Percentiles rank a stretch among this genome's conserved stretches.
These are phyloP conservation scores for Pulveroboletus frians DNA, from an alignment of 768 basidiomycete genomes.

Conservation along the genomic window DNA sequence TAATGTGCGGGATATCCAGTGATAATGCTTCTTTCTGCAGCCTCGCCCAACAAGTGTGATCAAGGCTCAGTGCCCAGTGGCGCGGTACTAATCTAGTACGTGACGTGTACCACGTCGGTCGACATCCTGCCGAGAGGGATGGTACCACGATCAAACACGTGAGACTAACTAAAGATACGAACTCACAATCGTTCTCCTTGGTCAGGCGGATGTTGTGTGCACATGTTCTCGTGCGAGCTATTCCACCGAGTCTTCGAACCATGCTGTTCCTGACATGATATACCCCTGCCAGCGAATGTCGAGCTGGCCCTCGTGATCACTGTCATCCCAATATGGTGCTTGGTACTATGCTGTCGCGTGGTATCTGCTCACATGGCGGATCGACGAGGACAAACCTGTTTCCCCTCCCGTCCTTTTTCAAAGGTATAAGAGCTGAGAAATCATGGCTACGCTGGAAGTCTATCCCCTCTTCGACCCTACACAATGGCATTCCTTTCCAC, in stretches of 20 bases:
- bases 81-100: background rate
- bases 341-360: conserved; percentile 1
- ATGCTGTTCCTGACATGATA: background rate
- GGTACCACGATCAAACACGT: conserved; percentile 4
- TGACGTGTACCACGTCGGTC: too few species aligned
- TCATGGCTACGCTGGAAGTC: background rate
- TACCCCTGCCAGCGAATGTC: conserved; percentile 10
- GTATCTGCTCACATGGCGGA: conserved; percentile 9
- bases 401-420: background rate
- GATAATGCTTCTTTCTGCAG: conserved; percentile 14
- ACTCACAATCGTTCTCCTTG: background rate
- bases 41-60: conserved; percentile 17
- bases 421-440: conserved; percentile 17
- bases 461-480: background rate
- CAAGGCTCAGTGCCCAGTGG: conserved; percentile 11
- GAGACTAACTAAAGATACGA: conserved; percentile 6
- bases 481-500: conserved; percentile 10
- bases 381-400: background rate
- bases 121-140: conserved; percentile 5
- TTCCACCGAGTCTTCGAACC: background rate
- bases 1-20: conserved; percentile 20
- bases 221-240: conserved; percentile 4
- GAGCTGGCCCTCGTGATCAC: conserved; percentile 1
- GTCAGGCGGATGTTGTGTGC: conserved; percentile 16
- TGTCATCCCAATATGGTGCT: conserved; percentile 11